phyloP scores from a whole-genome alignment of 768 basidiomycete genomes.

The Rhizopogon vinicolor region DNA sequence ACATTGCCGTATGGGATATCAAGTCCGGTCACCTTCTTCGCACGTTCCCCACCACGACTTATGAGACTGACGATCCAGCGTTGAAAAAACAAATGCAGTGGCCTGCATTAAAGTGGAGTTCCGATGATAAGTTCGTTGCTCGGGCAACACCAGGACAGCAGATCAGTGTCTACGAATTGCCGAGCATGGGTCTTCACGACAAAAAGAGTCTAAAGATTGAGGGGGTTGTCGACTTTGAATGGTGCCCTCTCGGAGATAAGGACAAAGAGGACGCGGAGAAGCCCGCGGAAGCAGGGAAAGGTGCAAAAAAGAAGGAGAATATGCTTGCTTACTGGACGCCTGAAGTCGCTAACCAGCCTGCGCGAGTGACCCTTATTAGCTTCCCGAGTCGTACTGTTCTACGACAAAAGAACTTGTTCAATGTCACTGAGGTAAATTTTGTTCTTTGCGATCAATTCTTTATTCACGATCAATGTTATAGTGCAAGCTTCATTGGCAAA shows the following conservation, averaged over 20 bases:
- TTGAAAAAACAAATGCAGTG: conserved; percentile 84
- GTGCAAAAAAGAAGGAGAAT: conserved; percentile 77
- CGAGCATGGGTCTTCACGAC: conserved; percentile 88
- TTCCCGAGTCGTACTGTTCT: conserved; percentile 83
- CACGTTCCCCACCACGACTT: conserved; percentile 72
- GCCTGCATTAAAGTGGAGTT: conserved; percentile 96
- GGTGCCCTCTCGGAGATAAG: conserved; percentile 91
- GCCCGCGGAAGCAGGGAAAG: conserved; percentile 35
- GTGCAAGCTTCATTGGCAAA: conserved; percentile 99
- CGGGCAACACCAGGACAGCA: conserved; percentile 85
- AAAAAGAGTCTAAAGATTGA: conserved; percentile 98
- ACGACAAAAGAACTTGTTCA: conserved; percentile 95
- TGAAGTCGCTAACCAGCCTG: conserved; percentile 94
- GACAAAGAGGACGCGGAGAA: conserved; percentile 70
- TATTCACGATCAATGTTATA: conserved; percentile 25
- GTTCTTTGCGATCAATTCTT: conserved; percentile 1
- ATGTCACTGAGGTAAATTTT: conserved; percentile 84
- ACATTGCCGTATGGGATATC: conserved; percentile 98
- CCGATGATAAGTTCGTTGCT: conserved; percentile 93
- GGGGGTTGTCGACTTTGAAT: conserved; percentile 96
- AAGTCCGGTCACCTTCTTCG: conserved; percentile 89
- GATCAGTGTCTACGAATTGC: conserved; percentile 96
- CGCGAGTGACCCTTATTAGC: conserved; percentile 87
- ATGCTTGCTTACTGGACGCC: conserved; percentile 98
- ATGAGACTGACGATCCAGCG: conserved; percentile 52